Evolutionary conservation across 2,329 filamentous ascomycete species (phyloP), one percentile per base, ranked within the genome.

Genomic region (Sporothrix euskadiensis): DNA sequence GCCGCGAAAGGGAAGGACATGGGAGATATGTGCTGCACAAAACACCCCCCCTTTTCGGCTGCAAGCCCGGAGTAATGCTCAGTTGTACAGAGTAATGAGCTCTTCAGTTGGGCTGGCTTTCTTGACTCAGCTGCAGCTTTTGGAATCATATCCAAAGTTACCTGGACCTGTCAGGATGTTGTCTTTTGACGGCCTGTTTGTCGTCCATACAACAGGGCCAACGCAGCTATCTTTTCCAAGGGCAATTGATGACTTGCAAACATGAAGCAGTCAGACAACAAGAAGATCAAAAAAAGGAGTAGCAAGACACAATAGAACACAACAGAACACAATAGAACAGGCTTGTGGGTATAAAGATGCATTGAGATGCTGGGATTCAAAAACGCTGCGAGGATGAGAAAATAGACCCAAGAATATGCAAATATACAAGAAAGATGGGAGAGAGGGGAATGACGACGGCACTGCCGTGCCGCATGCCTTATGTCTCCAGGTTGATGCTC

Each of bases 401-500:
- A 8, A 69, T 35, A 22, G 39, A 12, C 49, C 10, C 52, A 30
- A 52, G 22, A 70, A 30, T 16, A 52, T 54, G 44, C 30, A 56
- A 57, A 54, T 44, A n/a, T 10, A 49, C 19, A 26, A 47, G 2
- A 26, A 26, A 26, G 26, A 26, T 26, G 26, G 10, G 35, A 41
- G 47, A 19, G 39, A 44, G 1, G 6, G 49, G 9, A 32, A 6
- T 32, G n/a, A 4, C 35, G n/a, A 47, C 6, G 39, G 30, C 4
- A 26, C 12, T 16, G 12, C 35, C 4, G 3, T 30, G 26, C 22
- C 6, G 4, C 1, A 56, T 14, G 7, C 8, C 44, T 88, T 85
- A 96, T 78, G 92, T 93, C 83, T 99, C 96, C 77, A 98, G 86
- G 83, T 99, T 99, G 86, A 99, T 99, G 81, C 94, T 97, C 82